Evolutionary conservation across 1,139 yeast species (phyloP).

Genomic region (Tardiomyces blankii): DNA sequence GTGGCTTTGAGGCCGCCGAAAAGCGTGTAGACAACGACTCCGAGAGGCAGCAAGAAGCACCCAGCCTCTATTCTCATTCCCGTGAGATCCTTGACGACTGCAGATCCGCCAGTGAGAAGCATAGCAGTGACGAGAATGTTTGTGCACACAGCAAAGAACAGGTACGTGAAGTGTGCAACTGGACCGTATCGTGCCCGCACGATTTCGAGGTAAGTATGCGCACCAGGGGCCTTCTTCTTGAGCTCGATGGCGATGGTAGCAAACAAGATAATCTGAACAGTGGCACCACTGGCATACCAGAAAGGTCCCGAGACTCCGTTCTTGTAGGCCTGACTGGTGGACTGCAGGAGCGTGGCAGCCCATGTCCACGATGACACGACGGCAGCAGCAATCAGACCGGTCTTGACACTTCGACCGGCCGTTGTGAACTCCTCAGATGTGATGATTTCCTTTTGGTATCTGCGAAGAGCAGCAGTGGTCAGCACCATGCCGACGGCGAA

Average conservation of each 20-base stretch:
- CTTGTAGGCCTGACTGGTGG: constrained; percentile 66
- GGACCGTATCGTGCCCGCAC: constrained; percentile 61
- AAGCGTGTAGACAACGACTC: constrained; percentile 71
- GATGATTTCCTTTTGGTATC: constrained; percentile 71
- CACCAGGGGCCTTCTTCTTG: constrained; percentile 61
- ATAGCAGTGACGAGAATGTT: constrained; percentile 80
- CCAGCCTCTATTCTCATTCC: constrained; percentile 81
- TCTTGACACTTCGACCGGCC: constrained; percentile 75
- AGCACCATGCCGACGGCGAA: constrained; percentile 73
- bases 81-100: constrained; percentile 63
- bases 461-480: constrained; percentile 54
- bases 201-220: constrained; percentile 68
- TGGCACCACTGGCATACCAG: constrained; percentile 69
- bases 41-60: constrained; percentile 68
- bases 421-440: constrained; percentile 87
- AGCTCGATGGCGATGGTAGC: constrained; percentile 67
- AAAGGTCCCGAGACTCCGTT: constrained; percentile 71
- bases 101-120: constrained; percentile 80
- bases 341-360: constrained; percentile 76
- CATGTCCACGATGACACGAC: constrained; percentile 92
- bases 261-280: constrained; percentile 61
- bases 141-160: constrained; percentile 77
- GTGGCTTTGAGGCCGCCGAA: constrained; percentile 91
- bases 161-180: constrained; percentile 52
- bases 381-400: constrained; percentile 74